Percentiles rank a stretch among this genome's conserved stretches.
Conservation (phyloP, 2,329 filamentous ascomycete species). For the Alternaria viburni region DNA sequence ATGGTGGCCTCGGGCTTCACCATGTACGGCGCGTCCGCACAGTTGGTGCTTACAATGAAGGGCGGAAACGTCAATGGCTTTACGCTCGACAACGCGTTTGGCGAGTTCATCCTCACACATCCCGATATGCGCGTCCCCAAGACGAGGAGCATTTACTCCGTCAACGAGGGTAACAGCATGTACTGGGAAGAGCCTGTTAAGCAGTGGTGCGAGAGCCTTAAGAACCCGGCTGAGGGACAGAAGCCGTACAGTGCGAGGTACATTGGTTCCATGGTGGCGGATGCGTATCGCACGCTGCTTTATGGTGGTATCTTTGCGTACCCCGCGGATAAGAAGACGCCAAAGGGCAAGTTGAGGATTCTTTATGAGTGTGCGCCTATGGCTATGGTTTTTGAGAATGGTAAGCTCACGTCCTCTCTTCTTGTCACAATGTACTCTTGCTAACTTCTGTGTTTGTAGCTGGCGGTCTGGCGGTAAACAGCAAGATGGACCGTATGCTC, state of each 20-base stretch:
- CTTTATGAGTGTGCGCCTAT: slow-evolving; percentile 98
- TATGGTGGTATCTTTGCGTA: slow-evolving; percentile 99
- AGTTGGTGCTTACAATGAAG: slow-evolving; percentile 97
- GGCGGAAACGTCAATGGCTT: slow-evolving; percentile 93
- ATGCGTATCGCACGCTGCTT: slow-evolving; percentile 92
- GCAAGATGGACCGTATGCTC: slow-evolving; percentile 89
- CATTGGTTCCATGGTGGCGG: slow-evolving; percentile 97
- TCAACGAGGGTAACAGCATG: slow-evolving; percentile 97
- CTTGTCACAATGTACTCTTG: background rate
- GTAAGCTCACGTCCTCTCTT: slow-evolving; percentile 57
- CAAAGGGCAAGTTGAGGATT: slow-evolving; percentile 97
- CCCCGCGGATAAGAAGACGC: slow-evolving; percentile 95
- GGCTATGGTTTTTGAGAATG: slow-evolving; percentile 99
- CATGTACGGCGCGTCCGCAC: slow-evolving; percentile 98
- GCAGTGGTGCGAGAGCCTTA: slow-evolving; percentile 87
- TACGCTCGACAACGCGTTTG: slow-evolving; percentile 93
- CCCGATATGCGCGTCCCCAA: slow-evolving; percentile 89
- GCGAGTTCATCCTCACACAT: slow-evolving; percentile 98
- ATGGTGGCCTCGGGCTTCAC: slow-evolving; percentile 97
- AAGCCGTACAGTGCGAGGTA: slow-evolving; percentile 96
- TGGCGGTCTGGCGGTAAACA: slow-evolving; percentile 90
- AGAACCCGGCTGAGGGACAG: slow-evolving; percentile 73
- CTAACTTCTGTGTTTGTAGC: slow-evolving; percentile 58
- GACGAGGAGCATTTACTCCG: slow-evolving; percentile 87
- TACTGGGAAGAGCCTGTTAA: slow-evolving; percentile 94